Evolutionary conservation across 768 basidiomycete species (phyloP), one percentile per base, ranked within the genome.

Genomic region (Tubosaeta brunneosetosa): DNA sequence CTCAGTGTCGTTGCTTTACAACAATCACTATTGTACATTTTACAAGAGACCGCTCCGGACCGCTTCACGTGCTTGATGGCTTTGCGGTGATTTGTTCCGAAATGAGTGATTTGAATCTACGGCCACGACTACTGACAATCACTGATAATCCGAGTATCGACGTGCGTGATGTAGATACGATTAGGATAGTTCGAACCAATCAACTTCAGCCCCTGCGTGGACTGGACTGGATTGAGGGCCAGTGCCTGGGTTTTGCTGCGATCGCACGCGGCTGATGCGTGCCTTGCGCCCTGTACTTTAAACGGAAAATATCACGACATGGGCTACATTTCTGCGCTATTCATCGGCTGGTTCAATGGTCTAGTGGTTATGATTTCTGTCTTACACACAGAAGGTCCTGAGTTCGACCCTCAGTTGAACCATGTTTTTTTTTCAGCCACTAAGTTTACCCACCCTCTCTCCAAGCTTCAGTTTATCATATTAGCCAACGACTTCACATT

Each of bases 341-440:
- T 1, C 4, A 3, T 27, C 0, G 53, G 41, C 51, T 34, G 77
- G 76, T 78, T 74, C 77, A 78, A 75, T 79, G 74, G 77, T 75
- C 74, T 78, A 78, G 77, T 77, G 77, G 77, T 78, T 78, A 78
- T 78, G 74, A 75, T 77, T 73, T 78, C 74, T 76, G 75, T 78
- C 77, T 77, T 69, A 69, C 67, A 69, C 67, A 69, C 67, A 69
- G 67, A 69, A 69, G 67, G 67, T 69, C 67, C 67, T 69, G 67
- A 69, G 67, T 69, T 69, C 67, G 69, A 69, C 55, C 67, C 67
- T 69, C 67, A 69, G 67, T 71, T 77, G 74, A 73, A 60, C 76
- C 78, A 79, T 61, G 57, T 64, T 69, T 58, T 65, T 64, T 60
- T n/a, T n/a, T n/a, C n/a, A n/a, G n/a, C n/a, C n/a, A n/a, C n/a